Conservation (phyloP, 805 yeast species). For the Suhomyces sp. region DNA sequence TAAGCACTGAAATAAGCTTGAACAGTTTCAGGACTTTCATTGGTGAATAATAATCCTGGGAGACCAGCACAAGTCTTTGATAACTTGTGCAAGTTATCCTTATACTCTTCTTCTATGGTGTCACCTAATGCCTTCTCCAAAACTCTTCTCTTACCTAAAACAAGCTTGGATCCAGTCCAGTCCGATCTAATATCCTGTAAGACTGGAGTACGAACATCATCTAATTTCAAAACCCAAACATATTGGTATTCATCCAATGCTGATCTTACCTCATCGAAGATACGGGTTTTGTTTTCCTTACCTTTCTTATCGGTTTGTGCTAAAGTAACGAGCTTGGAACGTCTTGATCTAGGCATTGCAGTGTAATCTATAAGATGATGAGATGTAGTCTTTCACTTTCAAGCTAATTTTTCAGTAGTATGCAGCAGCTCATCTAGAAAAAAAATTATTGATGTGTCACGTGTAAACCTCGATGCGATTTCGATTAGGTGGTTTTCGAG, state of each 20-base stretch:
- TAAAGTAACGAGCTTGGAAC: conserved; percentile 92
- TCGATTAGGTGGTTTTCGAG: not conserved
- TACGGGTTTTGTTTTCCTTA: conserved; percentile 83
- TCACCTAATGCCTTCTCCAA: conserved; percentile 90
- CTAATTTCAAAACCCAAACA: conserved; percentile 82
- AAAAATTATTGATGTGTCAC: conserved; percentile 10
- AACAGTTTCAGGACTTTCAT: conserved; percentile 88
- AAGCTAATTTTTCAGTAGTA: conserved; percentile 2
- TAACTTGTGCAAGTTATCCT: conserved; percentile 74
- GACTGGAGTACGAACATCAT: conserved; percentile 94
- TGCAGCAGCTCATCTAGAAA: conserved; percentile 24
- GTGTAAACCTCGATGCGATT: conserved; percentile 4
- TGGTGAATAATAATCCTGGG: conserved; percentile 83
- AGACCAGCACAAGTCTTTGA: conserved; percentile 68
- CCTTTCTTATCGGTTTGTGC: conserved; percentile 97
- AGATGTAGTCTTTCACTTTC: not conserved
- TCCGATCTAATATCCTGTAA: conserved; percentile 88
- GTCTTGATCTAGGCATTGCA: conserved; percentile 92
- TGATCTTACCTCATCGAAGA: conserved; percentile 86
- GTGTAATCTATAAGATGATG: not conserved
- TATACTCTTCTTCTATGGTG: conserved; percentile 84
- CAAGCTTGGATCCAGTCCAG: conserved; percentile 87
- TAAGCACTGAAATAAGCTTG: conserved; percentile 79
- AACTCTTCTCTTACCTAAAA: conserved; percentile 91
- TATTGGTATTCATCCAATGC: conserved; percentile 74